phyloP scores from a whole-genome alignment of 139 green algal genomes.

The Chlorella sp. region DNA sequence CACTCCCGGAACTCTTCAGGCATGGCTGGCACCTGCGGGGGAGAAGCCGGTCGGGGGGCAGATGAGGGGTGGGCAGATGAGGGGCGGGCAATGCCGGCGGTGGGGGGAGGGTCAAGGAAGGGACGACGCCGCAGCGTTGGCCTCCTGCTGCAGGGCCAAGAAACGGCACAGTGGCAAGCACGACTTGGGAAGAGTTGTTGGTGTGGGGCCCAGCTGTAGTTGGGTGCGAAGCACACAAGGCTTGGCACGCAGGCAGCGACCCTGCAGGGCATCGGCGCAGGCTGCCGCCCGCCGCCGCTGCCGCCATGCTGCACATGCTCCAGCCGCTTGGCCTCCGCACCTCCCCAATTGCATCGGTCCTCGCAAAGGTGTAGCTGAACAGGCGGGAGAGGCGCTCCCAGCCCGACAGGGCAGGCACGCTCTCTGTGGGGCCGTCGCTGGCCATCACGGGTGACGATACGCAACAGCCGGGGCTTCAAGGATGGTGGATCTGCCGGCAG shows the following conservation, averaged over 20 bases:
- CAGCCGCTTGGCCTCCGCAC: background rate
- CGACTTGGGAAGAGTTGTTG: no score
- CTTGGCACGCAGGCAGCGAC: background rate
- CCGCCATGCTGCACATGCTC: background rate
- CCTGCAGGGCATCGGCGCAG: background rate
- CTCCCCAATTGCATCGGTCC: slow-evolving; percentile 4
- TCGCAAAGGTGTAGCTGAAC: slow-evolving; percentile 26
- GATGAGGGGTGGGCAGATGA: no score
- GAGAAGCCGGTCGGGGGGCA: no score
- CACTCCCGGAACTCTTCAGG: slow-evolving; percentile 49
- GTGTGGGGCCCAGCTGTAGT: background rate
- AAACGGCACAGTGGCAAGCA: no score
- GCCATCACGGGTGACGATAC: background rate
- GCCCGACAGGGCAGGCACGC: slow-evolving; percentile 2
- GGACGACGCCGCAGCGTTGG: no score
- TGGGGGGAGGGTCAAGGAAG: no score
- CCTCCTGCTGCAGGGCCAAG: no score
- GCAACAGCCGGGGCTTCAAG: background rate
- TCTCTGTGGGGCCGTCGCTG: no score
- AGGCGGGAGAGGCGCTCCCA: slow-evolving; percentile 31
- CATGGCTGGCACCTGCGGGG: slow-evolving; percentile 40
- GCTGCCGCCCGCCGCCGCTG: background rate
- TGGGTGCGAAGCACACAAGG: background rate
- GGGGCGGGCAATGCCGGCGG: no score
- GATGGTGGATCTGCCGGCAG: background rate